Conservation (phyloP, 1,284 basidiomycete species). For the Sporisorium reilianum region DNA sequence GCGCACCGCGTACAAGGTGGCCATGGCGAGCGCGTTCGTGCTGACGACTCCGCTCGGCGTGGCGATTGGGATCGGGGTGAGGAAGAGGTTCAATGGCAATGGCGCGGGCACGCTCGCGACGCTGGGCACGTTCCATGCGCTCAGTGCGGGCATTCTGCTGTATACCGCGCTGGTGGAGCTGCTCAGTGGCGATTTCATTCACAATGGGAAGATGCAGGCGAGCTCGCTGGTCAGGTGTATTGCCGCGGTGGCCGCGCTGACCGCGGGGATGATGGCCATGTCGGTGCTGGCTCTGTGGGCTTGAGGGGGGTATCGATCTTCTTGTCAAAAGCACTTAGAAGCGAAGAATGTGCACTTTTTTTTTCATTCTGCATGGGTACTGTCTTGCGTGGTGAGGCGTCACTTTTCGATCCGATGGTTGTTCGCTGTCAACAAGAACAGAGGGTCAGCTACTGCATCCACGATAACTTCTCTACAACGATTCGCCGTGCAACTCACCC, state of each 20-base stretch:
- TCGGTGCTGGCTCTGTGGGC: slow-evolving; percentile 47
- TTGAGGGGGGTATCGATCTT: slow-evolving; percentile 1
- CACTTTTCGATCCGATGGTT: slow-evolving; percentile 8
- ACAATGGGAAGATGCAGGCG: slow-evolving; percentile 32
- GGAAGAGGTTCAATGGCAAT: slow-evolving; percentile 83
- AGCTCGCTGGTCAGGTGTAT: slow-evolving; percentile 14
- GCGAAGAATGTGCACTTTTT: no score
- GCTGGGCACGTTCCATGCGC: slow-evolving; percentile 84
- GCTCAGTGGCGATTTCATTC: slow-evolving; percentile 47
- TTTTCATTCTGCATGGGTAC: neutral
- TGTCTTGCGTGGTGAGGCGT: neutral
- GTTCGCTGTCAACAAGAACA: neutral
- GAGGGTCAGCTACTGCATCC: neutral
- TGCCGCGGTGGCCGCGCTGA: slow-evolving; percentile 31
- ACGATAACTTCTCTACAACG: no score
- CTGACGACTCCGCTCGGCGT: slow-evolving; percentile 73
- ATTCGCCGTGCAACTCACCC: neutral
- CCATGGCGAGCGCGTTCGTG: slow-evolving; percentile 58
- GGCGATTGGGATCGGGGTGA: slow-evolving; percentile 81
- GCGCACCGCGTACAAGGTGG: slow-evolving; percentile 29
- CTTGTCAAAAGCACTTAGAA: neutral
- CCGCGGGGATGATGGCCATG: slow-evolving; percentile 40
- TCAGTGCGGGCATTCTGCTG: slow-evolving; percentile 87
- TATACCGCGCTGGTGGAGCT: slow-evolving; percentile 93
- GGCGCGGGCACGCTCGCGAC: slow-evolving; percentile 81